phyloP scores from a whole-genome alignment of 176 grass and related monocot species.

The Pontederia paniculata region DNA sequence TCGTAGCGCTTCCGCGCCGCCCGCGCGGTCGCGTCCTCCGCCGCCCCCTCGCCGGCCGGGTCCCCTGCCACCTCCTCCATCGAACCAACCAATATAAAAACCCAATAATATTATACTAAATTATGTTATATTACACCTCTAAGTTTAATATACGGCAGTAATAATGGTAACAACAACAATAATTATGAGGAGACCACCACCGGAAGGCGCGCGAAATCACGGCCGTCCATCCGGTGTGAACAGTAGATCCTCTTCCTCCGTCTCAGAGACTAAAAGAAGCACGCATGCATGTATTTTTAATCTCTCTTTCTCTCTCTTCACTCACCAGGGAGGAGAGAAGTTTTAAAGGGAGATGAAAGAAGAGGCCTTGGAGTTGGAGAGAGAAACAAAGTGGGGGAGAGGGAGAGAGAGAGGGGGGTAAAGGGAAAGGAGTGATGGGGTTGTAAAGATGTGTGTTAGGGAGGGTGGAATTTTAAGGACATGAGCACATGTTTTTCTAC shows the following conservation, averaged over 20 bases:
- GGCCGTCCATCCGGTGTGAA: conserved; percentile 3
- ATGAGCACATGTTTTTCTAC: conserved; percentile 8
- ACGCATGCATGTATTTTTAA: neutral
- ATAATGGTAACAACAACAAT: neutral
- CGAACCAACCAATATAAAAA: no score
- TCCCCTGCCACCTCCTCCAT: conserved; percentile 4
- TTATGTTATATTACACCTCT: neutral
- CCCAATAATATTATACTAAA: neutral
- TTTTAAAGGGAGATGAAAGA: neutral
- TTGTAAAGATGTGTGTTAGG: conserved; percentile 3
- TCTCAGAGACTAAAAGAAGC: neutral
- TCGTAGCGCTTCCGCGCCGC: conserved; percentile 13
- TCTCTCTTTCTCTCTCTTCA: neutral
- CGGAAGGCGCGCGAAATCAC: neutral
- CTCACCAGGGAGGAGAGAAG: neutral
- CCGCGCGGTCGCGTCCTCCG: conserved; percentile 7
- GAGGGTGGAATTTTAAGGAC: conserved; percentile 10
- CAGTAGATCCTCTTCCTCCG: neutral
- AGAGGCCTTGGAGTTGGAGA: neutral
- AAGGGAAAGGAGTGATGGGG: neutral
- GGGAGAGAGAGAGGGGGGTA: neutral
- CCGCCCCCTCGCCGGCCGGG: neutral
- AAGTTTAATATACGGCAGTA: neutral
- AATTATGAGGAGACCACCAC: neutral
- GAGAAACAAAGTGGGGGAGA: neutral